These are phyloP conservation scores for Alternaria brassicae DNA, from an alignment of 2,329 filamentous ascomycete species.

Conservation along the genomic window DNA sequence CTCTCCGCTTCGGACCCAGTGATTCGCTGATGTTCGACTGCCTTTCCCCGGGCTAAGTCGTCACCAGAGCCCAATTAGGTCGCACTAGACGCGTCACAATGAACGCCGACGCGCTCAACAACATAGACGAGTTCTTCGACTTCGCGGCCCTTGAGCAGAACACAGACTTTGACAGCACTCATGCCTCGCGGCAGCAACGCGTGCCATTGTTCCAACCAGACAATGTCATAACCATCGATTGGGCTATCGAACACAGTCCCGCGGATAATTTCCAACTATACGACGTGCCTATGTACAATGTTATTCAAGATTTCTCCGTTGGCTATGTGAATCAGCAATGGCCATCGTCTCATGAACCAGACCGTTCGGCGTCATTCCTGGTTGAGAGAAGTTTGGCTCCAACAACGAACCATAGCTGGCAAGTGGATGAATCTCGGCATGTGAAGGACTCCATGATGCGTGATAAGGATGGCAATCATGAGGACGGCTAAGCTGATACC, in stretches of 20 bases:
- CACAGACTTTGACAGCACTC: conserved; percentile 6
- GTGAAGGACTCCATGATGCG: not conserved
- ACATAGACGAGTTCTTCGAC: conserved; percentile 47
- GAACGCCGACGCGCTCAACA: conserved; percentile 24
- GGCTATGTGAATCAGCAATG: conserved; percentile 3
- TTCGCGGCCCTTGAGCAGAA: conserved; percentile 41
- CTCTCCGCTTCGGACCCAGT: not conserved
- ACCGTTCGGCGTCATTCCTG: not conserved
- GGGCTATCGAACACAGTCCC: conserved; percentile 19
- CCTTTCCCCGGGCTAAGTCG: conserved; percentile 23
- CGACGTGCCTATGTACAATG: conserved; percentile 10
- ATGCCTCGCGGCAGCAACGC: conserved; percentile 1
- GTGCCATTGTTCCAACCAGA: not conserved
- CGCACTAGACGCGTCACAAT: conserved; percentile 18
- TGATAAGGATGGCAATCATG: not conserved
- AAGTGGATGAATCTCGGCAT: not conserved
- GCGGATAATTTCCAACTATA: not conserved
- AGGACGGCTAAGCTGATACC: not conserved
- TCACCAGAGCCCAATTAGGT: conserved; percentile 7
- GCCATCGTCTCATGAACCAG: not conserved
- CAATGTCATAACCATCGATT: conserved; percentile 35
- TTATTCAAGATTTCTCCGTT: not conserved
- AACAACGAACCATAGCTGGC: not conserved
- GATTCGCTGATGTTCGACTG: conserved; percentile 12
- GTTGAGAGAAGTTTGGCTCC: not conserved